Evolutionary conservation across 805 yeast species (phyloP).

Genomic region (Candida easanensis): DNA sequence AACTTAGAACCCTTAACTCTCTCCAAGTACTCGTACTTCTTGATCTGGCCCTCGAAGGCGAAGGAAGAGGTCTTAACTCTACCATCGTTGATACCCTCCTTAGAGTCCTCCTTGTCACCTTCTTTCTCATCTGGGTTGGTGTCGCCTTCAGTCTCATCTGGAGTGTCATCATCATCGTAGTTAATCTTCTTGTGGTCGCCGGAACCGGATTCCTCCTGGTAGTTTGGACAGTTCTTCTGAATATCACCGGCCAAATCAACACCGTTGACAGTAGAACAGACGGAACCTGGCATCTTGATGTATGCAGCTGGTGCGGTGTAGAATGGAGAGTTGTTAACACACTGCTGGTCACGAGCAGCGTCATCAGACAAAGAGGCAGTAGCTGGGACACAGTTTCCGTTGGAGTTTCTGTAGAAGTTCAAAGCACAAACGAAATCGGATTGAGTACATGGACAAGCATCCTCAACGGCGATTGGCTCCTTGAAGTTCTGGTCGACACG

Average conservation of each 20-base stretch:
- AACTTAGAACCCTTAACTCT: slow-evolving; percentile 32
- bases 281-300: slow-evolving; percentile 41
- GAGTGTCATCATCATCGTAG: slow-evolving; percentile 28
- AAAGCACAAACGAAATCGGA: slow-evolving; percentile 68
- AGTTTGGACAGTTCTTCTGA: slow-evolving; percentile 22
- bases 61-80: slow-evolving; percentile 34
- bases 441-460: slow-evolving; percentile 61
- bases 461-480: slow-evolving; percentile 41
- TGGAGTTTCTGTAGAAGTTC: slow-evolving; percentile 39
- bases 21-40: slow-evolving; percentile 60
- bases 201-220: slow-evolving; percentile 14
- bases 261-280: slow-evolving; percentile 34
- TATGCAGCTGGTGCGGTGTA: slow-evolving; percentile 36
- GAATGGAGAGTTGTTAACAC: slow-evolving; percentile 28
- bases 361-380: slow-evolving; percentile 21
- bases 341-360: slow-evolving; percentile 23
- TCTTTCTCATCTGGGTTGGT: slow-evolving; percentile 31
- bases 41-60: slow-evolving; percentile 50
- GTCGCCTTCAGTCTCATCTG: slow-evolving; percentile 29
- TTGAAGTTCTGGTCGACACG: slow-evolving; percentile 34
- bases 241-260: slow-evolving; percentile 15
- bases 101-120: slow-evolving; percentile 33
- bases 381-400: slow-evolving; percentile 48
- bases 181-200: slow-evolving; percentile 21
- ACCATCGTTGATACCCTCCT: slow-evolving; percentile 36